Conservation (phyloP, 495 filamentous ascomycete species). For the Neurospora sp. region DNA sequence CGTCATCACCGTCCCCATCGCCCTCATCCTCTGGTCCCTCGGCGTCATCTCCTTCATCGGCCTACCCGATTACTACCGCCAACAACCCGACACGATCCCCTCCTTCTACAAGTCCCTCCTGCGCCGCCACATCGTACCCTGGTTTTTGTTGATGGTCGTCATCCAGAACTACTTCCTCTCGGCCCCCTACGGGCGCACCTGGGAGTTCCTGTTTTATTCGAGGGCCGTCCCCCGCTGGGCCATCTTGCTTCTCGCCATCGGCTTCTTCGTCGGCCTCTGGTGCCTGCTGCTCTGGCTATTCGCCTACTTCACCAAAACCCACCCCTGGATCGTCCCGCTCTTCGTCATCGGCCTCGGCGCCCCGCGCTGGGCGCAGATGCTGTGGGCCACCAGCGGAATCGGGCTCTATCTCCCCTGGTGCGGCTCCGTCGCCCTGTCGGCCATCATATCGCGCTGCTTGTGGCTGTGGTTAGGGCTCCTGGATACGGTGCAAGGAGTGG, state of each 20-base stretch:
- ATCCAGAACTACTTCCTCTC: constrained; percentile 57
- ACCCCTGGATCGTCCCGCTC: constrained; percentile 54
- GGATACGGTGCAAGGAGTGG: constrained; percentile 49
- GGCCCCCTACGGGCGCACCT: constrained; percentile 49
- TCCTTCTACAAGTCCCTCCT: constrained; percentile 45
- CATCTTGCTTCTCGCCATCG: constrained; percentile 38
- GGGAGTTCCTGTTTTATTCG: constrained; percentile 48
- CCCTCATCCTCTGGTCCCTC: constrained; percentile 41
- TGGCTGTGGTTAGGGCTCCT: constrained; percentile 57
- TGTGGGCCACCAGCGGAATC: constrained; percentile 47
- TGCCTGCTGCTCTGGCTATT: constrained; percentile 35
- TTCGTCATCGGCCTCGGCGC: constrained; percentile 53
- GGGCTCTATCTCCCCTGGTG: constrained; percentile 50
- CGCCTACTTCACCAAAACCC: constrained; percentile 35
- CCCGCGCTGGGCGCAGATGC: constrained; percentile 53
- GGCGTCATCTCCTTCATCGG: constrained; percentile 43
- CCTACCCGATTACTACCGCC: constrained; percentile 56
- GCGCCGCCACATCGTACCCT: constrained; percentile 49
- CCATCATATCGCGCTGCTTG: constrained; percentile 40
- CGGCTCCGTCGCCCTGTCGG: constrained; percentile 32
- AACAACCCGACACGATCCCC: constrained; percentile 57
- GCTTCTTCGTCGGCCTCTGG: constrained; percentile 53
- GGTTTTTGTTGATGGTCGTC: constrained; percentile 49
- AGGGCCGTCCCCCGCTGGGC: constrained; percentile 40
- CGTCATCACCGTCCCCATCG: constrained; percentile 39